These are phyloP conservation scores for Camellia sinensis DNA, from an alignment of 148 eudicot species.

Conservation along the genomic window DNA sequence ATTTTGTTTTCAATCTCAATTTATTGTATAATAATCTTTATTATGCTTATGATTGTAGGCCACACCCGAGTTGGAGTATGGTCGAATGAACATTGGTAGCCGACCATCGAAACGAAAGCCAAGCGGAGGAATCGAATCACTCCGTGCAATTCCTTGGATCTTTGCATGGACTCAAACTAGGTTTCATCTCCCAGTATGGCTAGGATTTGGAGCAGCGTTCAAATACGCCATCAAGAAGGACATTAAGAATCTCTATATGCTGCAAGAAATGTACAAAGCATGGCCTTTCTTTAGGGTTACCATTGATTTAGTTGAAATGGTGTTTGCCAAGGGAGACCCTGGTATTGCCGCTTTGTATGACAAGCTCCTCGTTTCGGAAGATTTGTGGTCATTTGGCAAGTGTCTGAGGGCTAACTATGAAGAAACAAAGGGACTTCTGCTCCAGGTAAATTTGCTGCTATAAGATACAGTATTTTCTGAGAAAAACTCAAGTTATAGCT, in stretches of 20 bases:
- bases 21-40: background rate
- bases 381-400: slow-evolving; percentile 82
- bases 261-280: slow-evolving; percentile 84
- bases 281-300: slow-evolving; percentile 99
- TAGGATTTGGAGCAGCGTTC: slow-evolving; percentile 92
- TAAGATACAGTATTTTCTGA: background rate
- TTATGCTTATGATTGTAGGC: slow-evolving; percentile 43
- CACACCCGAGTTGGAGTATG: slow-evolving; percentile 91
- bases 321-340: slow-evolving; percentile 97
- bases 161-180: slow-evolving; percentile 99
- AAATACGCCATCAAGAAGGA: slow-evolving; percentile 61
- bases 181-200: slow-evolving; percentile 98
- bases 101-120: slow-evolving; percentile 97
- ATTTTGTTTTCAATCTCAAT: background rate
- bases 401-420: slow-evolving; percentile 63
- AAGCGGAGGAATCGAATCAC: slow-evolving; percentile 96
- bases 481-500: background rate
- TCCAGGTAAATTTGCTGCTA: slow-evolving; percentile 47
- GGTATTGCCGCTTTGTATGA: slow-evolving; percentile 88
- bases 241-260: slow-evolving; percentile 63
- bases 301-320: slow-evolving; percentile 94
- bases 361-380: slow-evolving; percentile 84
- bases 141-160: slow-evolving; percentile 99
- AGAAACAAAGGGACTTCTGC: slow-evolving; percentile 71
- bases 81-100: slow-evolving; percentile 97